Conservation (phyloP, 225 moss, liverwort and hornwort genomes). For the Takakia lepidozioides region DNA sequence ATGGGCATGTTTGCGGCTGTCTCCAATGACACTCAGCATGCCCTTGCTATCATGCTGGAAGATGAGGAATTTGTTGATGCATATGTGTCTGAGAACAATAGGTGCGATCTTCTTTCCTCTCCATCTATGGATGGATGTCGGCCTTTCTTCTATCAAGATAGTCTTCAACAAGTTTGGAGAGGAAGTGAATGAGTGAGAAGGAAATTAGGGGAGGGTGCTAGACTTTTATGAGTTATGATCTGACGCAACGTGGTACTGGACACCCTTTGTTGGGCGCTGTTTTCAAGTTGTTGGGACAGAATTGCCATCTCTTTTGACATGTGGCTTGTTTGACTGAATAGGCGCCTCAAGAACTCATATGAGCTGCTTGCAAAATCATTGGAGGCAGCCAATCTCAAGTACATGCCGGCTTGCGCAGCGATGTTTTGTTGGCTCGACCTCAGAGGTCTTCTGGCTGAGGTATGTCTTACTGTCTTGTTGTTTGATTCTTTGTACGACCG, state of each 20-base stretch:
- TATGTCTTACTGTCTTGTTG: too few species aligned
- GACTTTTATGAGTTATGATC: too few species aligned
- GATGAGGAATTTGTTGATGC: slow-evolving; percentile 87
- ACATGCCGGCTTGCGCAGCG: slow-evolving; percentile 99
- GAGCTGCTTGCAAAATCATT: slow-evolving; percentile 81
- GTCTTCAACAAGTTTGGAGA: too few species aligned
- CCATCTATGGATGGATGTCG: too few species aligned
- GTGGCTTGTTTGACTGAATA: slow-evolving; percentile 26
- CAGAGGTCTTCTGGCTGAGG: slow-evolving; percentile 65
- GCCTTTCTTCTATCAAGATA: too few species aligned
- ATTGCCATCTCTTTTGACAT: too few species aligned
- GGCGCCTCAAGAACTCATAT: slow-evolving; percentile 89
- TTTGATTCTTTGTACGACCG: too few species aligned
- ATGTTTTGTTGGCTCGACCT: slow-evolving; percentile 99
- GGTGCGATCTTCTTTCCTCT: slow-evolving; percentile 26
- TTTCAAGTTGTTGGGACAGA: too few species aligned
- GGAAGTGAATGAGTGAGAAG: too few species aligned
- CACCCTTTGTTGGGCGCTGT: too few species aligned
- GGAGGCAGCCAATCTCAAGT: slow-evolving; percentile 58
- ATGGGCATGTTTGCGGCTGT: slow-evolving; percentile 99
- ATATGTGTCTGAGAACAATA: slow-evolving; percentile 88
- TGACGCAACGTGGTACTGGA: too few species aligned
- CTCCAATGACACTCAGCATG: slow-evolving; percentile 97
- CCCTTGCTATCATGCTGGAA: slow-evolving; percentile 85
- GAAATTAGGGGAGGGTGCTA: too few species aligned